Evolutionary conservation across 192 early-diverging fungal genomes (phyloP).

Genomic region (Gryganskiella cystojenkinii): DNA sequence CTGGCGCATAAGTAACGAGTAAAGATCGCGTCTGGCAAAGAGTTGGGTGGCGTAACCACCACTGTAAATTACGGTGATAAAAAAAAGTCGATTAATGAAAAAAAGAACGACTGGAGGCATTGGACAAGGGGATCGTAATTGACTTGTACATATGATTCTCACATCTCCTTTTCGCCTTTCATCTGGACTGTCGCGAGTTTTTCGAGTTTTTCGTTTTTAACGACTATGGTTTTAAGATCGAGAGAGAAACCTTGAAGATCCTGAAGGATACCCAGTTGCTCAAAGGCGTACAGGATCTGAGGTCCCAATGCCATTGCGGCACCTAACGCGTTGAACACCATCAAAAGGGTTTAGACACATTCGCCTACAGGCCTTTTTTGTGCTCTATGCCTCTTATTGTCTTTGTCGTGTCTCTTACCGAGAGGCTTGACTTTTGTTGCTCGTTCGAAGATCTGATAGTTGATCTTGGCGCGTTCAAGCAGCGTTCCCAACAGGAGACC

Average conservation of each 20-base stretch:
- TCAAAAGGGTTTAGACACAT: too few relatives aligned
- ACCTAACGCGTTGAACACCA: neutral
- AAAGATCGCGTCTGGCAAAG: neutral
- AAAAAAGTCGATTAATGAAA: too few relatives aligned
- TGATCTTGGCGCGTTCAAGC: neutral
- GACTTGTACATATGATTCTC: too few relatives aligned
- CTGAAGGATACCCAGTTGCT: constrained; percentile 1
- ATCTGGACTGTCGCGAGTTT: too few relatives aligned
- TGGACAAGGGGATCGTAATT: too few relatives aligned
- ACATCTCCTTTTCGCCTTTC: too few relatives aligned
- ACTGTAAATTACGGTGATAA: too few relatives aligned
- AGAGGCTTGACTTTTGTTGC: neutral
- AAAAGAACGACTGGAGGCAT: too few relatives aligned
- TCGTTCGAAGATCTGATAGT: constrained; percentile 1
- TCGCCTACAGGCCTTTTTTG: too few relatives aligned
- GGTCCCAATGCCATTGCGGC: neutral
- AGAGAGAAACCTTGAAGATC: neutral
- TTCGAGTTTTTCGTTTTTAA: too few relatives aligned
- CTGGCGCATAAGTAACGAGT: neutral
- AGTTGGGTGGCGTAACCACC: neutral
- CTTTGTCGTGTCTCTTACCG: neutral
- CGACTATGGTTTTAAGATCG: neutral
- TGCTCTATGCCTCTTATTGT: too few relatives aligned
- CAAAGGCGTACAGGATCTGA: neutral
- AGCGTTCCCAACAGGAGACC: neutral